phyloP scores from a whole-genome alignment of 345 rosid genomes.

The Rubroshorea leprosula region DNA sequence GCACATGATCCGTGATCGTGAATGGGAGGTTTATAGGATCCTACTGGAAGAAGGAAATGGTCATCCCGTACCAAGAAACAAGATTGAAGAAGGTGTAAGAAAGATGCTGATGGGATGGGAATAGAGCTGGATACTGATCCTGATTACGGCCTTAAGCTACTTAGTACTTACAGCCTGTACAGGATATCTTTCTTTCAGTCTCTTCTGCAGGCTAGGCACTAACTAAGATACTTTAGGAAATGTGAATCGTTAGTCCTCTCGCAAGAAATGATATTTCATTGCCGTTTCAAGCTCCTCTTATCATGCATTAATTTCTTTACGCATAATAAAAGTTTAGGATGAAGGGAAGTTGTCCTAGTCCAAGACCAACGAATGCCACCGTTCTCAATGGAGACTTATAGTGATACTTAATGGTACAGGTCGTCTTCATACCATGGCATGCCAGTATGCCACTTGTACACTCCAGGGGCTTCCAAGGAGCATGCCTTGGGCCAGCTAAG shows the following conservation, averaged over 20 bases:
- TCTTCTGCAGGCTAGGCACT: background rate
- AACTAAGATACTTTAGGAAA: background rate
- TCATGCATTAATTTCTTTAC: too few relatives aligned
- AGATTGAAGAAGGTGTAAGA: slow-evolving; percentile 45
- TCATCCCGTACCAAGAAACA: slow-evolving; percentile 32
- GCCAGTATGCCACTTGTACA: too few relatives aligned
- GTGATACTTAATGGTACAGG: too few relatives aligned
- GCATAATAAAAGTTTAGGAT: too few relatives aligned
- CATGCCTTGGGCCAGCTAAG: too few relatives aligned
- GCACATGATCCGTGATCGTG: slow-evolving; percentile 47
- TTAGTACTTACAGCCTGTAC: background rate
- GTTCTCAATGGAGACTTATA: too few relatives aligned
- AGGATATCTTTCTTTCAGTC: background rate
- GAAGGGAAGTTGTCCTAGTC: too few relatives aligned
- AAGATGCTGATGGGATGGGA: slow-evolving; percentile 66
- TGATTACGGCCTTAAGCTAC: background rate
- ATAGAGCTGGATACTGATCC: slow-evolving; percentile 13
- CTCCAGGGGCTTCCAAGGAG: too few relatives aligned
- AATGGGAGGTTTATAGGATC: slow-evolving; percentile 64
- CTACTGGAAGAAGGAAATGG: slow-evolving; percentile 54
- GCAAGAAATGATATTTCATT: too few relatives aligned
- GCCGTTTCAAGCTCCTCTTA: too few relatives aligned
- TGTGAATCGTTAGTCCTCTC: background rate
- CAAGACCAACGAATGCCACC: too few relatives aligned
- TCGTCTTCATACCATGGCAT: too few relatives aligned